Conservation (phyloP, 2,329 filamentous ascomycete genomes). For the Pyrenophora tritici-repentis region DNA sequence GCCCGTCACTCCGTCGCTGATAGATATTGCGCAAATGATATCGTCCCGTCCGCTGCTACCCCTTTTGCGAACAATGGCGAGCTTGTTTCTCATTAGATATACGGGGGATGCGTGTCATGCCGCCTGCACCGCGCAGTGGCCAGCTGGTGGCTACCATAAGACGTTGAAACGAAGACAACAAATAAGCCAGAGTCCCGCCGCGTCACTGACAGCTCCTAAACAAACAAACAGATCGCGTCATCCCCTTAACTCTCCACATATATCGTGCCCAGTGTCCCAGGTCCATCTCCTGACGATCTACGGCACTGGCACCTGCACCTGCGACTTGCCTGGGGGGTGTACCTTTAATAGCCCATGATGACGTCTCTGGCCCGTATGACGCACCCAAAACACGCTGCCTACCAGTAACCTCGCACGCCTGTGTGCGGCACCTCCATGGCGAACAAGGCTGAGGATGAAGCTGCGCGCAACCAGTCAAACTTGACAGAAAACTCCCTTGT, state of each 20-base stretch:
- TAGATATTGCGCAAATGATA: neutral
- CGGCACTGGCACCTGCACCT: neutral
- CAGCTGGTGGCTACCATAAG: conserved; percentile 5
- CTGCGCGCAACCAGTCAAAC: conserved; percentile 16
- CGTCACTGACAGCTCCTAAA: conserved; percentile 12
- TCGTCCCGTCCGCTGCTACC: conserved; percentile 2
- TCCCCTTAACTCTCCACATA: neutral
- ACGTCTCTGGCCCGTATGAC: conserved; percentile 11
- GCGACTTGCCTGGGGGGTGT: neutral
- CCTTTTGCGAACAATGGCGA: conserved; percentile 8
- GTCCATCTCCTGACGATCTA: neutral
- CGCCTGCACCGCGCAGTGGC: conserved; percentile 10
- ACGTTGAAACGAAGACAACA: conserved; percentile 24
- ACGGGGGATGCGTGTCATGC: conserved; percentile 9
- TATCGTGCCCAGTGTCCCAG: conserved; percentile 9
- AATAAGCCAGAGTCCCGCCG: conserved; percentile 16
- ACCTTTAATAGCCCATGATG: conserved; percentile 6
- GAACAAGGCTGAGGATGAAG: conserved; percentile 2
- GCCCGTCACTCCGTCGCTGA: neutral
- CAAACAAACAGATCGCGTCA: too few species aligned
- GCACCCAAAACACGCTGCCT: conserved; percentile 2
- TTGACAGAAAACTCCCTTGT: conserved; percentile 7
- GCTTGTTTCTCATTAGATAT: conserved; percentile 13
- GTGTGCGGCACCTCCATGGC: conserved; percentile 10
- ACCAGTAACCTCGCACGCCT: neutral